Conservation (phyloP, 1,284 basidiomycete genomes). For the Irpex sp. region DNA sequence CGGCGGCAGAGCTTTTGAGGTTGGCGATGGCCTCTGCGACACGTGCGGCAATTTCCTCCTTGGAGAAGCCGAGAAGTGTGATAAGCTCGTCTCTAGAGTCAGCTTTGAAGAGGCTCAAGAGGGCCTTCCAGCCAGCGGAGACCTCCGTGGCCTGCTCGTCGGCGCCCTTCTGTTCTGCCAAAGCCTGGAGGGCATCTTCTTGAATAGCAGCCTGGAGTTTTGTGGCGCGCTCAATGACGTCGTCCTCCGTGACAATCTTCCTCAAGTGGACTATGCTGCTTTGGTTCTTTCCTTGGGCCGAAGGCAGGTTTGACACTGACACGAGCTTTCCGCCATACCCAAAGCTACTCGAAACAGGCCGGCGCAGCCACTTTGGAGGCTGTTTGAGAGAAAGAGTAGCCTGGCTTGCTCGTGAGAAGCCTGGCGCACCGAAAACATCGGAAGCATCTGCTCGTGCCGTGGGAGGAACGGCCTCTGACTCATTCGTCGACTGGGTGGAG, state of each 20-base stretch:
- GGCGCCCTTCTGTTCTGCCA: slow-evolving; percentile 59
- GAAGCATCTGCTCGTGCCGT: slow-evolving; percentile 61
- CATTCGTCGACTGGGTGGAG: slow-evolving; percentile 91
- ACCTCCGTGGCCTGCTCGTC: slow-evolving; percentile 36
- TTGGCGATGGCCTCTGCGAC: slow-evolving; percentile 82
- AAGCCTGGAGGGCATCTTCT: slow-evolving; percentile 54
- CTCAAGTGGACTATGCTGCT: slow-evolving; percentile 77
- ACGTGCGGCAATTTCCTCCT: slow-evolving; percentile 77
- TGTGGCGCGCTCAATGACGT: slow-evolving; percentile 76
- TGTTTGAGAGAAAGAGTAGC: slow-evolving; percentile 82
- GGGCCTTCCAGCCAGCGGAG: slow-evolving; percentile 82
- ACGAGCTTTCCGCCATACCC: slow-evolving; percentile 93
- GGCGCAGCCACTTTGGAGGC: slow-evolving; percentile 93
- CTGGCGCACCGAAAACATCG: slow-evolving; percentile 74
- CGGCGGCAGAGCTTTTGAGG: slow-evolving; percentile 48
- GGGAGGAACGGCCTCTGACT: slow-evolving; percentile 40
- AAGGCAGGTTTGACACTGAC: slow-evolving; percentile 71
- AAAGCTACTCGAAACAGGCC: slow-evolving; percentile 82
- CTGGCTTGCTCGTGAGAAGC: slow-evolving; percentile 48
- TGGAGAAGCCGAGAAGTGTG: slow-evolving; percentile 90
- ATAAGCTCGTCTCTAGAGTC: slow-evolving; percentile 91
- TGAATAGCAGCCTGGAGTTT: slow-evolving; percentile 71
- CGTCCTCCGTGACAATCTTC: slow-evolving; percentile 75
- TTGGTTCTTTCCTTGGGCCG: slow-evolving; percentile 72
- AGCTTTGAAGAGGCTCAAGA: slow-evolving; percentile 86